A percentile compares a stretch with the other conserved stretches of the same genome.
These are phyloP conservation scores for Pseudisothecium myosuroides DNA, from an alignment of 225 moss, liverwort and hornwort species.

Conservation along the genomic window DNA sequence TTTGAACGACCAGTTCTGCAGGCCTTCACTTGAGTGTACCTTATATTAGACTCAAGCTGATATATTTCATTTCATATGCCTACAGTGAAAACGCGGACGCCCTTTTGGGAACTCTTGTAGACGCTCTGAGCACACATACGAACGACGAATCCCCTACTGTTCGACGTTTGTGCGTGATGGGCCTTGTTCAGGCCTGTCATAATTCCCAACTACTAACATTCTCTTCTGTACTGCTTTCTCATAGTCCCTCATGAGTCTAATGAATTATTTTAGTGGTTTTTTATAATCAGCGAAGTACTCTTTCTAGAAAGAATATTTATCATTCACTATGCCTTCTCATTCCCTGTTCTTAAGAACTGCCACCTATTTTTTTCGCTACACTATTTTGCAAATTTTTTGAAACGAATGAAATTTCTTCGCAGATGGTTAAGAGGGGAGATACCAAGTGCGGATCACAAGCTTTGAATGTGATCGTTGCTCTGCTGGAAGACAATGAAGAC, in stretches of 20 bases:
- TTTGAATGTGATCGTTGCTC: conserved; percentile 73
- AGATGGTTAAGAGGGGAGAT: conserved; percentile 65
- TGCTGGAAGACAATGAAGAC: conserved; percentile 82
- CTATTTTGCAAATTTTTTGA: not conserved
- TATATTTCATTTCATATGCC: not conserved
- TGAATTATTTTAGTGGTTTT: not conserved
- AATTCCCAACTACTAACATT: not conserved
- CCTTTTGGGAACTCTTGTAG: conserved; percentile 60
- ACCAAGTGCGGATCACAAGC: conserved; percentile 67
- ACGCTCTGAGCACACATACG: conserved; percentile 78
- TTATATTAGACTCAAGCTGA: not conserved
- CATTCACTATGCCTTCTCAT: not conserved
- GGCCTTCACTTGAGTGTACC: not conserved
- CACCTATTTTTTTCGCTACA: not conserved
- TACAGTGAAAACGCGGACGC: conserved; percentile 60
- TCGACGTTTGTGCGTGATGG: conserved; percentile 73
- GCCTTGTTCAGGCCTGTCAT: conserved; percentile 64
- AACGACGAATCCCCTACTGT: conserved; percentile 74
- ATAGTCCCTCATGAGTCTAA: not conserved
- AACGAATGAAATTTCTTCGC: not conserved
- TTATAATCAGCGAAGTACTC: not conserved
- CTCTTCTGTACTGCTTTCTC: not conserved
- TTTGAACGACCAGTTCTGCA: not conserved
- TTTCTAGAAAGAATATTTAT: not conserved
- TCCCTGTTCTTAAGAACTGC: not conserved